These are phyloP conservation scores for Pythium rishiriense DNA, from an alignment of 352 stramenopile species.

Conservation along the genomic window DNA sequence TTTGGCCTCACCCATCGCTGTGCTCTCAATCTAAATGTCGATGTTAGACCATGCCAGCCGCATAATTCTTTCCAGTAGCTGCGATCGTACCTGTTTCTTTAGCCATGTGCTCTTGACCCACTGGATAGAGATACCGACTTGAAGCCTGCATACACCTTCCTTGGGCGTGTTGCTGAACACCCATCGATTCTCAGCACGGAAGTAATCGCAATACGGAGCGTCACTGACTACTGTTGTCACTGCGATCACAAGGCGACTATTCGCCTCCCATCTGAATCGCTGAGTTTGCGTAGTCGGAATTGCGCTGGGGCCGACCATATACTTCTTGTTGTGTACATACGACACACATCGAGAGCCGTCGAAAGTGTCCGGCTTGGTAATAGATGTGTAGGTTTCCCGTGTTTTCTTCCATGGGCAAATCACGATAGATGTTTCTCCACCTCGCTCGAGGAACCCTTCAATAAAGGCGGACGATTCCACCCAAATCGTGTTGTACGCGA, in stretches of 20 bases:
- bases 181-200: slow-evolving; percentile 84
- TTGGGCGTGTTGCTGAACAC: slow-evolving; percentile 68
- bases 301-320: slow-evolving; percentile 77
- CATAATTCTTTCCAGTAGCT: too few relatives aligned
- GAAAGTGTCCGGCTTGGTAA: slow-evolving; percentile 61
- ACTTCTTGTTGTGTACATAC: slow-evolving; percentile 89
- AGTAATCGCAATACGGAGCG: slow-evolving; percentile 86
- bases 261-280: slow-evolving; percentile 52
- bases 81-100: slow-evolving; percentile 83
- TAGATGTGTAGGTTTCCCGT: slow-evolving; percentile 48
- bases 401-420: slow-evolving; percentile 53
- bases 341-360: slow-evolving; percentile 52
- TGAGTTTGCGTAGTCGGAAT: slow-evolving; percentile 79
- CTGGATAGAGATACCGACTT: slow-evolving; percentile 71
- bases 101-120: slow-evolving; percentile 87
- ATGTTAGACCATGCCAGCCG: background rate
- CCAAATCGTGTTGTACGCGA: slow-evolving; percentile 63
- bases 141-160: slow-evolving; percentile 37
- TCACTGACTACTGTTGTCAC: slow-evolving; percentile 74
- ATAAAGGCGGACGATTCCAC: slow-evolving; percentile 58
- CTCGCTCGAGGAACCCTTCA: slow-evolving; percentile 40
- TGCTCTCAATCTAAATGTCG: slow-evolving; percentile 65
- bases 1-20: slow-evolving; percentile 71
- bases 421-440: slow-evolving; percentile 59
- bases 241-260: slow-evolving; percentile 61